Conservation (phyloP, 2,329 filamentous ascomycete genomes). For the Alternaria infectoria region DNA sequence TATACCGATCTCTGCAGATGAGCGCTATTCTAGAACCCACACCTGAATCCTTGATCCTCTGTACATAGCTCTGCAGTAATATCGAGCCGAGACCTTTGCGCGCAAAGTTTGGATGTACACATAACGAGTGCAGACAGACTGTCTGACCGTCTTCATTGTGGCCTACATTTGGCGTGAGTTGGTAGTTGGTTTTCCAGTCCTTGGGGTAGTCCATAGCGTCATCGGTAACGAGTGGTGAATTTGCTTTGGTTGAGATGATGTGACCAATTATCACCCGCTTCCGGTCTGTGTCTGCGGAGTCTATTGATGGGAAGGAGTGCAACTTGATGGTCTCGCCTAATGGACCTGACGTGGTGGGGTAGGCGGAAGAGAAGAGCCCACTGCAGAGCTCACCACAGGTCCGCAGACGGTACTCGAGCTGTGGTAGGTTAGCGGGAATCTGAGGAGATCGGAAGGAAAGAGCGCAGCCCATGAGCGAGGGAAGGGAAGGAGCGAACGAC, state of each 20-base stretch:
- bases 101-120: slow-evolving; percentile 77
- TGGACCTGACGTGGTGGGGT: slow-evolving; percentile 55
- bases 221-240: slow-evolving; percentile 70
- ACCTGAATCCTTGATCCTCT: slow-evolving; percentile 73
- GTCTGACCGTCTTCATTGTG: slow-evolving; percentile 77
- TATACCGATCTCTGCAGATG: slow-evolving; percentile 75
- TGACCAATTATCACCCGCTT: slow-evolving; percentile 76
- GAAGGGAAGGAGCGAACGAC: background rate
- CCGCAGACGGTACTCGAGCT: slow-evolving; percentile 79
- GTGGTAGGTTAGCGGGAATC: slow-evolving; percentile 15
- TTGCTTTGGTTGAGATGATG: slow-evolving; percentile 75
- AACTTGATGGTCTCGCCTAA: slow-evolving; percentile 61
- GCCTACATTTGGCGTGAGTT: slow-evolving; percentile 56
- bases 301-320: slow-evolving; percentile 62
- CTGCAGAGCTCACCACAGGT: slow-evolving; percentile 78
- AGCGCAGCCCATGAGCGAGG: slow-evolving; percentile 1
- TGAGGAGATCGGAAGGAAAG: background rate
- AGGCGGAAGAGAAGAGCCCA: slow-evolving; percentile 77
- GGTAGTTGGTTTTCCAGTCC: slow-evolving; percentile 64
- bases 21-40: slow-evolving; percentile 76
- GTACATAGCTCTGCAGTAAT: slow-evolving; percentile 76
- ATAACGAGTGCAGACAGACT: slow-evolving; percentile 81
- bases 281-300: slow-evolving; percentile 63
- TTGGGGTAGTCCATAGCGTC: slow-evolving; percentile 75
- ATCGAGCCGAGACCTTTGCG: slow-evolving; percentile 74